Evolutionary conservation across 2,329 filamentous ascomycete genomes (phyloP), one percentile per base, ranked within the genome.

Genomic region (Emergomyces africanus): DNA sequence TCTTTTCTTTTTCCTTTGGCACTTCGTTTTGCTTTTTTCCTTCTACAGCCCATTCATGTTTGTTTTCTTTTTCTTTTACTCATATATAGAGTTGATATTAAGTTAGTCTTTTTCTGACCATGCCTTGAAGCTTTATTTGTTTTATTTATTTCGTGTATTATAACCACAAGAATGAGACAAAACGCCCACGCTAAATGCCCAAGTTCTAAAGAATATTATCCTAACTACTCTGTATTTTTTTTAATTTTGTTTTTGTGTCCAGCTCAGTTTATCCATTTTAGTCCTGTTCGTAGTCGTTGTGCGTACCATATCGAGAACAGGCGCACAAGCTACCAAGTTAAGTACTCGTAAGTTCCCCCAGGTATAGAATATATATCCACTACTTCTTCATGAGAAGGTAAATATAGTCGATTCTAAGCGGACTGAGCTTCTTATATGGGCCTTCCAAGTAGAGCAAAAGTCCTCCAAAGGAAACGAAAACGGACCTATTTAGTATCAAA

Each of bases 361-460:
- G 33, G 9, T 39, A 54, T 25, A 54, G 8, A 1, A 42, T 30
- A 39, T 59, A 15, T n/a, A 54, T 54, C 44, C 62, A 39, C 70
- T 72, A 92, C 84, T 95, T 96, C 84, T 96, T 99, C 66, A 95
- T 79, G 61, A 97, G 81, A 62, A 99, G 82, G 72, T 99, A 99
- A 64, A 95, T 85, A 70, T 96, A 87, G 72, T 99, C 94, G 68
- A 96, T 92, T 67, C 90, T 84, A 69, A 99, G 77, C 33, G 90
- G 88, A 39, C 88, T 95, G 63, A 99, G 83, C 79, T 96, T 96
- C 80, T 94, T 95, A 74, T 95, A 94, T 2, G 94, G 94, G 5
- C 95, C 94, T 69, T 96, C 88, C 59, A 99, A 81, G 67, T 87
- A 90, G 76, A 97, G 86, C 68, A 99, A 76, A 64, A 99, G 78